These are phyloP conservation scores for Heliosperma pusillum DNA, from an alignment of 148 eudicot genomes.

Conservation along the genomic window DNA sequence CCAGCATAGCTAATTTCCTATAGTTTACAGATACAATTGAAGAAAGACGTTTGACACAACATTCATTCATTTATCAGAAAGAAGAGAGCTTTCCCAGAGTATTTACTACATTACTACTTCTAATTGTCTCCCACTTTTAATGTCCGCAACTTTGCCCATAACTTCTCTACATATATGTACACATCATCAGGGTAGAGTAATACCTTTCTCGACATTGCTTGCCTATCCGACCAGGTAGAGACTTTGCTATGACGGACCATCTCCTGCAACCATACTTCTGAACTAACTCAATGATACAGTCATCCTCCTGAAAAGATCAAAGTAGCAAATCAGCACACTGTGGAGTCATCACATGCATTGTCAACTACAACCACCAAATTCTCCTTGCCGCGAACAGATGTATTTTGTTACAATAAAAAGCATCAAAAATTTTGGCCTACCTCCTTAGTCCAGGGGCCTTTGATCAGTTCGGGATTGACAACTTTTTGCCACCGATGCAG, in stretches of 20 bases:
- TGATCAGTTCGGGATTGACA: constrained; percentile 71
- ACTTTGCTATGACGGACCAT: constrained; percentile 81
- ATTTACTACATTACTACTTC: no score
- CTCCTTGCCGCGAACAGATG: neutral
- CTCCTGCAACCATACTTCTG: constrained; percentile 59
- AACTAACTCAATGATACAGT: constrained; percentile 56
- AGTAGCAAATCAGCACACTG: neutral
- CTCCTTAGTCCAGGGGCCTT: constrained; percentile 91
- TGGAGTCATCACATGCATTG: no score
- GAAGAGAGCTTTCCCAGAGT: no score
- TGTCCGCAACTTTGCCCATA: neutral
- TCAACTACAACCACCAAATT: neutral
- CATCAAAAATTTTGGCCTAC: constrained; percentile 16
- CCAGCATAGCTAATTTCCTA: no score
- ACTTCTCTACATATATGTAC: no score
- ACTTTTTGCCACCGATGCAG: constrained; percentile 95
- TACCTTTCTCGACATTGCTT: constrained; percentile 98
- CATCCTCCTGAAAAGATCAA: constrained; percentile 64
- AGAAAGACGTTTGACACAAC: no score
- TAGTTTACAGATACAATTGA: no score
- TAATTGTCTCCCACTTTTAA: no score
- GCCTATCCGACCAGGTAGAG: constrained; percentile 81
- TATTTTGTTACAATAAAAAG: no score
- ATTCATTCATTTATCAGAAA: no score
- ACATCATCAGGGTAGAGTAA: no score